Conservation (phyloP, 805 yeast species). For the Hanseniaspora osmophila region DNA sequence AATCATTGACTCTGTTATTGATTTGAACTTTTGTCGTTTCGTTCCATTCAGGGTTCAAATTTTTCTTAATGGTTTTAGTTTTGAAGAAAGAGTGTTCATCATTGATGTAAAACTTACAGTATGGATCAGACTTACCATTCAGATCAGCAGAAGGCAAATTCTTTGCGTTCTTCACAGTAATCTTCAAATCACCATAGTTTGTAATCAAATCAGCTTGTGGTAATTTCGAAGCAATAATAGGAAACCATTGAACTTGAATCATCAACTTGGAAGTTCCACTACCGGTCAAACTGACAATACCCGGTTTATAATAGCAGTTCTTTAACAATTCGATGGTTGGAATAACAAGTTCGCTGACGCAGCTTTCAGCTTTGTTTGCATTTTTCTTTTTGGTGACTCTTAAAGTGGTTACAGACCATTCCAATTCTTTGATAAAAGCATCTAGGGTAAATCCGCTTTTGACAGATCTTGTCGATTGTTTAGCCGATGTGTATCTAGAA, state of each 20-base stretch:
- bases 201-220: slow-evolving; percentile 65
- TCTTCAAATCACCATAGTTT: slow-evolving; percentile 56
- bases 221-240: slow-evolving; percentile 42
- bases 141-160: slow-evolving; percentile 75
- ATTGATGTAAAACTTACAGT: slow-evolving; percentile 44
- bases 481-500: slow-evolving; percentile 44
- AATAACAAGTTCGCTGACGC: slow-evolving; percentile 46
- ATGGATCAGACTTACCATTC: slow-evolving; percentile 91
- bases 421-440: slow-evolving; percentile 61
- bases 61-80: slow-evolving; percentile 71
- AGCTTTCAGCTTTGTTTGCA: slow-evolving; percentile 40
- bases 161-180: slow-evolving; percentile 49
- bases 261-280: slow-evolving; percentile 37
- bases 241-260: slow-evolving; percentile 65
- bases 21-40: slow-evolving; percentile 48
- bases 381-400: slow-evolving; percentile 44
- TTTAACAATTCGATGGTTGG: slow-evolving; percentile 55
- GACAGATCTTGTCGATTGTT: slow-evolving; percentile 24
- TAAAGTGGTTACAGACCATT: slow-evolving; percentile 52
- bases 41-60: slow-evolving; percentile 82
- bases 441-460: slow-evolving; percentile 49
- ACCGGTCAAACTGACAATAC: slow-evolving; percentile 41
- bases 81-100: slow-evolving; percentile 40
- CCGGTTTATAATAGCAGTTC: slow-evolving; percentile 50
- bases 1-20: slow-evolving; percentile 46